Conservation (phyloP, 108 stramenopile genomes). For the Nitzschia sp. region DNA sequence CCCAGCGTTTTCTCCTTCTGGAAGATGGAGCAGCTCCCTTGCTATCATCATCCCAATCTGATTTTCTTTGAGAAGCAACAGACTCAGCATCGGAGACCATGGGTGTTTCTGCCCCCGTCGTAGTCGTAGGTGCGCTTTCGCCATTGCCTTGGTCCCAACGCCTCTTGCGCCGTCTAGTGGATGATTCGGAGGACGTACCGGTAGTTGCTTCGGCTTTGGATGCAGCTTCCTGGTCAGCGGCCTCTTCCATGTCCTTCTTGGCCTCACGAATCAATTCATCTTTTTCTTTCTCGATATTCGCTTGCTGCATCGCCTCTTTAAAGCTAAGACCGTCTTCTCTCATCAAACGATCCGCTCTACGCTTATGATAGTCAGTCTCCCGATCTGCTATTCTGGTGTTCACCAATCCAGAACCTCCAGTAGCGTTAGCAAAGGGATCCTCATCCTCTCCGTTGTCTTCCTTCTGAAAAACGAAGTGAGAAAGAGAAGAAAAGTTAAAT, state of each 20-base stretch:
- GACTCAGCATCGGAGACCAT: conserved; percentile 71
- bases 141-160: conserved; percentile 74
- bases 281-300: conserved; percentile 66
- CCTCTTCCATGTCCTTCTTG: conserved; percentile 55
- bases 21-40: conserved; percentile 25
- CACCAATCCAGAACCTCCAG: conserved; percentile 73
- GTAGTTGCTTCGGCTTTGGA: conserved; percentile 1
- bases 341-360: conserved; percentile 72
- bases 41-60: conserved; percentile 74
- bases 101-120: conserved; percentile 29
- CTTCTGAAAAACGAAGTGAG: conserved; percentile 4
- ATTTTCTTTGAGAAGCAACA: conserved; percentile 32
- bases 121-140: background rate
- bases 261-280: conserved; percentile 66
- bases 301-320: conserved; percentile 88
- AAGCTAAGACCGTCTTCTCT: conserved; percentile 79
- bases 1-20: conserved; percentile 88
- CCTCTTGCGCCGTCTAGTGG: conserved; percentile 49
- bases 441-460: conserved; percentile 51
- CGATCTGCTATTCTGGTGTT: conserved; percentile 85
- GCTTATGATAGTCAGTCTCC: conserved; percentile 88
- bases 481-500: background rate
- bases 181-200: background rate
- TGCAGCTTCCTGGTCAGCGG: conserved; percentile 14
- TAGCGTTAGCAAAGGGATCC: conserved; percentile 68